Percentiles rank a stretch among this genome's conserved stretches.
phyloP scores from a whole-genome alignment of 306 rosid species.

The Castanea mollissima region DNA sequence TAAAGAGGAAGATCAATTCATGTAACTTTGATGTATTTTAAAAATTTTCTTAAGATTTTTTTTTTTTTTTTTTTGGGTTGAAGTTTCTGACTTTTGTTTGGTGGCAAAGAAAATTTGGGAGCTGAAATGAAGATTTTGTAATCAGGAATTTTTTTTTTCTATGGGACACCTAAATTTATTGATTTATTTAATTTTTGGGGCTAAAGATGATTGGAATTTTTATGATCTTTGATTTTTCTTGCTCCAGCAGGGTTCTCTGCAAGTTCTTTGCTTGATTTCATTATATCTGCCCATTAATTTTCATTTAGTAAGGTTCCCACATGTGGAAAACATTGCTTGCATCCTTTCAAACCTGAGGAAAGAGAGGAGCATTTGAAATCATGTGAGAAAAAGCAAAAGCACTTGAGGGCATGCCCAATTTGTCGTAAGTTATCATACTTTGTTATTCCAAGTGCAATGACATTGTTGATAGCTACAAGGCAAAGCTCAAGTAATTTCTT shows the following conservation, averaged over 20 bases:
- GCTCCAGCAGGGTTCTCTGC: slow-evolving; percentile 69
- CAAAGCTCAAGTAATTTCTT: too few relatives aligned
- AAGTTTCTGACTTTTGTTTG: not conserved
- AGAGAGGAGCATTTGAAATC: slow-evolving; percentile 72
- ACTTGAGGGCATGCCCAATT: too few relatives aligned
- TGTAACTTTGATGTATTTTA: too few relatives aligned
- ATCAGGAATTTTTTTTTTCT: too few relatives aligned
- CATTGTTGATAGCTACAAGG: too few relatives aligned
- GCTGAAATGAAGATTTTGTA: not conserved
- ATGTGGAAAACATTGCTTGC: slow-evolving; percentile 87
- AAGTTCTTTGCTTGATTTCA: slow-evolving; percentile 68
- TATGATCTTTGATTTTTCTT: slow-evolving; percentile 14
- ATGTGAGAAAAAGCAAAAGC: slow-evolving; percentile 71
- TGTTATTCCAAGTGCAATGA: too few relatives aligned
- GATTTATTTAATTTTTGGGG: slow-evolving; percentile 7
- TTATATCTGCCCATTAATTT: not conserved
- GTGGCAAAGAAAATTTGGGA: not conserved
- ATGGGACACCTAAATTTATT: too few relatives aligned
- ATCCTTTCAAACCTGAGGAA: slow-evolving; percentile 81
- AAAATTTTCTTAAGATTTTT: too few relatives aligned
- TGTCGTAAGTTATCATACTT: too few relatives aligned
- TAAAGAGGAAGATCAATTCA: not conserved
- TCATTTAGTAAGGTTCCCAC: slow-evolving; percentile 29
- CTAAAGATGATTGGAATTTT: slow-evolving; percentile 3
- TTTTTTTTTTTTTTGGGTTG: too few relatives aligned